Evolutionary conservation across 2,329 filamentous ascomycete species (phyloP).

Genomic region (Atkinsonella texensis): DNA sequence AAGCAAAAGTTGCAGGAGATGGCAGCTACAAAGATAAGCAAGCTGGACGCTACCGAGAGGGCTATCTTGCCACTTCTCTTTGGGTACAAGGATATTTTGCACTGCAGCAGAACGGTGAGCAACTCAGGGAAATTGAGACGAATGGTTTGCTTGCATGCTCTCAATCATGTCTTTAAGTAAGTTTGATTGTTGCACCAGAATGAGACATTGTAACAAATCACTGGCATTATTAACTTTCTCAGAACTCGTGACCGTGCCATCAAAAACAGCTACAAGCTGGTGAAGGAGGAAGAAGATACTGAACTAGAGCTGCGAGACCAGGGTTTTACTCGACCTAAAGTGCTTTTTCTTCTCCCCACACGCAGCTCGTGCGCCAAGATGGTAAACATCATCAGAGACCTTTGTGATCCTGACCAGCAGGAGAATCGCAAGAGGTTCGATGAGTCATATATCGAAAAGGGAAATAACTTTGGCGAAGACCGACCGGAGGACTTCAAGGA

Average conservation of each 20-base stretch:
- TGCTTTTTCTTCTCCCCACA: conserved; percentile 82
- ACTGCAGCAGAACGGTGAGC: conserved; percentile 55
- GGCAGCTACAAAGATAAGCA: conserved; percentile 38
- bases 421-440: conserved; percentile 91
- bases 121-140: conserved; percentile 61
- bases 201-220: not conserved
- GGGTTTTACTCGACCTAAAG: conserved; percentile 89
- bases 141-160: conserved; percentile 65
- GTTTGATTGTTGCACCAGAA: conserved; percentile 12
- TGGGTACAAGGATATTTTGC: conserved; percentile 70
- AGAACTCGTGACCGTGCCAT: conserved; percentile 80
- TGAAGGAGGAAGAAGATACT: conserved; percentile 49
- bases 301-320: conserved; percentile 77
- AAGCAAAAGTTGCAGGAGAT: conserved; percentile 44
- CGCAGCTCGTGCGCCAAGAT: conserved; percentile 72
- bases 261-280: conserved; percentile 77
- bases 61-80: conserved; percentile 62
- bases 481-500: conserved; percentile 81
- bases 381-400: conserved; percentile 61
- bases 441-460: conserved; percentile 62
- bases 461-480: conserved; percentile 52
- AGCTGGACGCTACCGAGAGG: conserved; percentile 51
- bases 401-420: conserved; percentile 78
- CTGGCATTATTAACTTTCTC: not conserved
- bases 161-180: conserved; percentile 86